Conservation (phyloP, 352 stramenopile species). For the Phytophthora parvispora region DNA sequence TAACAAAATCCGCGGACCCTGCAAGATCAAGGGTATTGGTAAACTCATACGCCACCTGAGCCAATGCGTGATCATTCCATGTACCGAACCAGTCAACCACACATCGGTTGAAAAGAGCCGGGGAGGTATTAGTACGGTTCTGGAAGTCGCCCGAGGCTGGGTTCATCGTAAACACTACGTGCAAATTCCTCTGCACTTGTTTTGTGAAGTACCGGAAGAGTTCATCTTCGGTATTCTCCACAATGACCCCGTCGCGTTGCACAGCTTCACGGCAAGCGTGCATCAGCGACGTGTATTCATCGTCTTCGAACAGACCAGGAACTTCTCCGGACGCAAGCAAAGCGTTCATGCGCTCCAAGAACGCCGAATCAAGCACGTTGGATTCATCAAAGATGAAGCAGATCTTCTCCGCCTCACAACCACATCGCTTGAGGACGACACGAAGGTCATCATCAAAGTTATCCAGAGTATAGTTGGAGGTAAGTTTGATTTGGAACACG, state of each 20-base stretch:
- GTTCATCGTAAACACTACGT: constrained; percentile 99
- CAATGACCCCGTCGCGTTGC: constrained; percentile 90
- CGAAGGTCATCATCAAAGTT: constrained; percentile 99
- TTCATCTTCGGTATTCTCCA: constrained; percentile 96
- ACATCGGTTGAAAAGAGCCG: constrained; percentile 99
- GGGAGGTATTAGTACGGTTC: constrained; percentile 98
- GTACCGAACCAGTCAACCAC: constrained; percentile 99
- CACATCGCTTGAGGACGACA: constrained; percentile 97
- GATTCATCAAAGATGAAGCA: constrained; percentile 99
- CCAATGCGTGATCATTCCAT: constrained; percentile 98
- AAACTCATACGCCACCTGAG: constrained; percentile 99
- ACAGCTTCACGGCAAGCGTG: constrained; percentile 95
- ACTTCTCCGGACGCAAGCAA: constrained; percentile 99
- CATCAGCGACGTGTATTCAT: constrained; percentile 99
- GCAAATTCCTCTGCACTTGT: constrained; percentile 99
- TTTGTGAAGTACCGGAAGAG: constrained; percentile 98
- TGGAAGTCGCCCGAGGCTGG: constrained; percentile 98
- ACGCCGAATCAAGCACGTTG: constrained; percentile 98
- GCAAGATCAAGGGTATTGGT: constrained; percentile 97
- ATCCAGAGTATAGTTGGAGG: constrained; percentile 98
- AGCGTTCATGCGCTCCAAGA: constrained; percentile 99
- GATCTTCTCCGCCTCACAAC: constrained; percentile 99
- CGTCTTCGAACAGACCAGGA: constrained; percentile 99
- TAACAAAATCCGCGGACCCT: constrained; percentile 80
- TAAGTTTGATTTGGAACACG: constrained; percentile 99